Percentiles rank a stretch among this genome's conserved stretches.
phyloP scores from a whole-genome alignment of 169 alveolate genomes.

The Besnoitia besnoiti region DNA sequence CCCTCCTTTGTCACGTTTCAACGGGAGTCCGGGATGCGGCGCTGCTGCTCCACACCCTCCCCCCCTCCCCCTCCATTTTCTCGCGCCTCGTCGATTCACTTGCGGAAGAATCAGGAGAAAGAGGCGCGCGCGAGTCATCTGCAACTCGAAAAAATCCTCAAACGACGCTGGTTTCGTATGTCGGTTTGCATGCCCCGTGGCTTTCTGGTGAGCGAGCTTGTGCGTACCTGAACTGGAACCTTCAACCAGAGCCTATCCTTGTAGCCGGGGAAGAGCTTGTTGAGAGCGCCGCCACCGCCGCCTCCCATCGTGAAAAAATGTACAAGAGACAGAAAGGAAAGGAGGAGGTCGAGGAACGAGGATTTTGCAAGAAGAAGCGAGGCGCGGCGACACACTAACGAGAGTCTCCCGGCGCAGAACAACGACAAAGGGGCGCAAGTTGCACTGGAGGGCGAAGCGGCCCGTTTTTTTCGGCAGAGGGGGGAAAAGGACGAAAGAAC shows the following conservation, averaged over 20 bases:
- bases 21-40: too few relatives aligned
- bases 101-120: neutral
- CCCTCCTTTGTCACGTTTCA: too few relatives aligned
- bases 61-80: neutral
- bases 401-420: too few relatives aligned
- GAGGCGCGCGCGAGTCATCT: neutral
- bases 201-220: neutral
- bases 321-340: neutral
- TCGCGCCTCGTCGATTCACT: neutral
- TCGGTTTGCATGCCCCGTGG: neutral
- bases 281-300: slow-evolving; percentile 88
- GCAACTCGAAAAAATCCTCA: too few relatives aligned
- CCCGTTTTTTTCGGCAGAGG: too few relatives aligned
- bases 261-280: slow-evolving; percentile 87
- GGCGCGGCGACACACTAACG: too few relatives aligned
- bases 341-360: neutral
- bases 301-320: slow-evolving; percentile 40
- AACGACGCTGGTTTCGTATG: neutral
- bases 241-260: slow-evolving; percentile 86
- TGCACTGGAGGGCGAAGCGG: too few relatives aligned
- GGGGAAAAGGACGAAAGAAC: neutral
- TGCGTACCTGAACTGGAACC: slow-evolving; percentile 82
- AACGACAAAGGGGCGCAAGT: too few relatives aligned
- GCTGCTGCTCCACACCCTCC: neutral
- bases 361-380: too few relatives aligned